Conservation (phyloP, 2,329 filamentous ascomycete genomes). For the Emmonsiellopsis sp. region DNA sequence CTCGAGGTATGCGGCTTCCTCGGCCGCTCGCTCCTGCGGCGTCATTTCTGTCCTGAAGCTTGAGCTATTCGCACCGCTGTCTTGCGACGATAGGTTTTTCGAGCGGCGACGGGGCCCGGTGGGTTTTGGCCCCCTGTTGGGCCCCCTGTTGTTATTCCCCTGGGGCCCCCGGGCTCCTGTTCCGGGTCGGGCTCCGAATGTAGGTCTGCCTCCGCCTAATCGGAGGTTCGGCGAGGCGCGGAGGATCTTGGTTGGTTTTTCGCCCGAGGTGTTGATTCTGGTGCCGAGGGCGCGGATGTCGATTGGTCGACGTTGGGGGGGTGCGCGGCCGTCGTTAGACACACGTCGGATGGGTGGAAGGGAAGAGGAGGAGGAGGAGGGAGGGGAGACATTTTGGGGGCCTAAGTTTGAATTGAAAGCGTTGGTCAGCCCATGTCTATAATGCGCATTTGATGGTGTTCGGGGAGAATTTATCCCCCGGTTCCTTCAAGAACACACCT, state of each 20-base stretch:
- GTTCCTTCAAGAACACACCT: neutral
- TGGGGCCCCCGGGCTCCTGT: neutral
- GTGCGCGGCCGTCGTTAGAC: neutral
- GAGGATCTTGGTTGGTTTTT: conserved; percentile 22
- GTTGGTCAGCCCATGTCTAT: no score
- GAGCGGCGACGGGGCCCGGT: neutral
- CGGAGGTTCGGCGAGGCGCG: conserved; percentile 17
- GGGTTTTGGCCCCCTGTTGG: neutral
- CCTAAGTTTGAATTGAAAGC: no score
- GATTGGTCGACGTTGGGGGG: conserved; percentile 18
- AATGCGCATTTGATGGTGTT: no score
- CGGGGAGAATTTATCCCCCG: neutral
- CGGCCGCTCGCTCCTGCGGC: conserved; percentile 9
- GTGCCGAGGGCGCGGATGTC: conserved; percentile 27
- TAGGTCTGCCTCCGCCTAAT: conserved; percentile 5
- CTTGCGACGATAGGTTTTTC: neutral
- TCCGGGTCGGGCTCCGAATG: neutral
- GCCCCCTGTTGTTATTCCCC: neutral
- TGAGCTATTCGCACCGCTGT: conserved; percentile 12
- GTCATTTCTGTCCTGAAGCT: conserved; percentile 7
- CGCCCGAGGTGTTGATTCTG: conserved; percentile 8
- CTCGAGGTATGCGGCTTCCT: conserved; percentile 23
- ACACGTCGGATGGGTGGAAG: neutral
- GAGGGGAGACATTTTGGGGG: neutral
- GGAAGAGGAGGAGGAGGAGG: neutral